Evolutionary conservation across 192 early-diverging fungal species (phyloP), one percentile per base, ranked within the genome.

Genomic region (Gamsiella multidivaricata): DNA sequence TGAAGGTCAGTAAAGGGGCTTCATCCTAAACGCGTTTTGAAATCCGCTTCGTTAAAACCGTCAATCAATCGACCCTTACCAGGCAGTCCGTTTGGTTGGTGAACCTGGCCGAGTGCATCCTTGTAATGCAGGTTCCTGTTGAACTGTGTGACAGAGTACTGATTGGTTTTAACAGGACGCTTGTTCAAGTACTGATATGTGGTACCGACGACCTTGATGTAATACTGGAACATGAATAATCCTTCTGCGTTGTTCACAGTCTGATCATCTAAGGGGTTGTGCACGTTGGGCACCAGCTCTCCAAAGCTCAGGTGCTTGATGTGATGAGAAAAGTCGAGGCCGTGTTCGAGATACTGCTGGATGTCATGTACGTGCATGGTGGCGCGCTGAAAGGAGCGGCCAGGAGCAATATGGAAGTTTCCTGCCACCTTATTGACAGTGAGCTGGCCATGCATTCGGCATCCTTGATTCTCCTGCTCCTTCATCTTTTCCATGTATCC

Each of bases 101-200:
- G 54, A 50, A 58, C 22, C 20, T 66, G 37, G 37, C 60, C 64
- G 45, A 46, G 26, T 20, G 34, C 53, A 50, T 74, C 63, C 64
- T 71, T 79, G 28, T 47, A 56, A 15, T 65, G 49, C 55, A 94
- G 55, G 46, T 85, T 84, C 23, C 90, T 82, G 62, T 93, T 90
- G 81, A 94, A 90, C 80, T 97, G 93, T 2, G 96, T 99, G 9
- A 92, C 93, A 23, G 96, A 94, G 72, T 94, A 98, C 81, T 99
- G 96, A 81, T 99, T 99, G 5, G 96, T 96, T 66, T 83, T 84
- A 18, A 94, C 80, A n/a, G 80, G 84, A 10, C 80, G 76, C 45
- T 89, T 88, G 71, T 93, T 89, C 47, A 91, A 63, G 80, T 86
- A 95, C 20, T 80, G 54, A 69, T 94, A 85, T 53, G 94, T 87